Evolutionary conservation across 305 asterid species (phyloP).

Genomic region (Ilex paraguariensis): DNA sequence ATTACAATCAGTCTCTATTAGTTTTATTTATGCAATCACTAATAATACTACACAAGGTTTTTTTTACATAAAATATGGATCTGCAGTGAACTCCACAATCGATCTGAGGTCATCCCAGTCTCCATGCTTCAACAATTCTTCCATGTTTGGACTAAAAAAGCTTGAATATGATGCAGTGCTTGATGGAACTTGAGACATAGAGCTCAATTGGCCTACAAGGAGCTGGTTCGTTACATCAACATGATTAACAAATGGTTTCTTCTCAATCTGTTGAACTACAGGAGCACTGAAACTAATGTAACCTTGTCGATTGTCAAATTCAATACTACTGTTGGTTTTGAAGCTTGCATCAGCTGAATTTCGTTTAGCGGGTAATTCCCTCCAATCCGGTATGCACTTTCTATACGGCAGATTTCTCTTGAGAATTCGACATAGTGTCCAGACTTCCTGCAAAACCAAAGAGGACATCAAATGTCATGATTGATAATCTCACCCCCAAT

Average conservation of each 20-base stretch:
- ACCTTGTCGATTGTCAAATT: slow-evolving; percentile 6
- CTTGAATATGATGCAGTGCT: slow-evolving; percentile 10
- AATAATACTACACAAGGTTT: no score
- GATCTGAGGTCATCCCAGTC: slow-evolving; percentile 25
- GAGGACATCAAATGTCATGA: background rate
- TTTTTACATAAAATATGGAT: slow-evolving; percentile 6
- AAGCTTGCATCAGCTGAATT: slow-evolving; percentile 19
- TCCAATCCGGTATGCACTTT: slow-evolving; percentile 30
- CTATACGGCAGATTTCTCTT: slow-evolving; percentile 25
- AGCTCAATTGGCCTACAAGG: background rate
- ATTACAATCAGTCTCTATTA: no score
- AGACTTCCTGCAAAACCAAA: slow-evolving; percentile 34
- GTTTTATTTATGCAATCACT: no score
- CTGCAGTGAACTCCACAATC: slow-evolving; percentile 13
- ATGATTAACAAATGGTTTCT: background rate
- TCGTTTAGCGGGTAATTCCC: slow-evolving; percentile 9
- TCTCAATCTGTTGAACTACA: background rate
- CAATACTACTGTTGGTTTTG: slow-evolving; percentile 23
- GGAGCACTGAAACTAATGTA: background rate
- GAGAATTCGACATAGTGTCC: slow-evolving; percentile 47
- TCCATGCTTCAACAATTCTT: slow-evolving; percentile 9
- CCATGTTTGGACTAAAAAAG: slow-evolving; percentile 7
- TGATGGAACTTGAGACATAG: slow-evolving; percentile 5
- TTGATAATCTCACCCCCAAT: no score
- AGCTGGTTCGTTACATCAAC: background rate